Evolutionary conservation across 2,329 filamentous ascomycete genomes (phyloP), one percentile per base, ranked within the genome.

Genomic region (Exophiala calicioides): DNA sequence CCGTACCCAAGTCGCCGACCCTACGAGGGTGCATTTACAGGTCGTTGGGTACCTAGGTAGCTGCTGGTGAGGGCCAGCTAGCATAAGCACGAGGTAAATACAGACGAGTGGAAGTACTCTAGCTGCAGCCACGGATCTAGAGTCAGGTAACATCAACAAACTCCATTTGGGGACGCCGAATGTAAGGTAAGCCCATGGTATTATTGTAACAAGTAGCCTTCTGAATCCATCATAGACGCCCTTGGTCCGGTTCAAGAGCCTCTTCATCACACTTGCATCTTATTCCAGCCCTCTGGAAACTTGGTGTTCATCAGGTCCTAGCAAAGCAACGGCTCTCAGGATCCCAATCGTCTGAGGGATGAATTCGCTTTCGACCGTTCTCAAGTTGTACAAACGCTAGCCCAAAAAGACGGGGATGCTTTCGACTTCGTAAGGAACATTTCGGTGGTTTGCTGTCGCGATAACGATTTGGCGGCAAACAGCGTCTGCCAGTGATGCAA

Each of bases 161-260:
- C n/a, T n/a, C n/a, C n/a, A n/a, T n/a, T n/a, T 8, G 5, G 13
- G 23, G 36, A 29, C 20, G 26, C 24, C 29, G 20, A 26, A 31
- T 27, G 18, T 33, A 29, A n/a, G 21, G 29, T 15, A n/a, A 40
- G 21, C 30, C 33, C 42, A 38, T 44, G 47, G 48, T 50, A 55
- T 55, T 55, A 52, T 52, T 55, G 52, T 49, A 52, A 52, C 52
- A 55, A 43, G 44, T 50, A 52, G 45, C 37, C 45, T 34, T 20
- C 13, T 36, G 12, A n/a, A 36, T 43, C 36, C 37, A 4, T 42
- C 47, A 41, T 37, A 38, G 31, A 41, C 48, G 35, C 47, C 49
- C 31, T 41, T 42, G 32, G 38, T 26, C 31, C 21, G 21, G 15
- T 43, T 31, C 16, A 43, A 41, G 45, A 42, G 44, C 38, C 38